phyloP scores from a whole-genome alignment of 116 monocot genomes.

The Dioscorea cayenensis region DNA sequence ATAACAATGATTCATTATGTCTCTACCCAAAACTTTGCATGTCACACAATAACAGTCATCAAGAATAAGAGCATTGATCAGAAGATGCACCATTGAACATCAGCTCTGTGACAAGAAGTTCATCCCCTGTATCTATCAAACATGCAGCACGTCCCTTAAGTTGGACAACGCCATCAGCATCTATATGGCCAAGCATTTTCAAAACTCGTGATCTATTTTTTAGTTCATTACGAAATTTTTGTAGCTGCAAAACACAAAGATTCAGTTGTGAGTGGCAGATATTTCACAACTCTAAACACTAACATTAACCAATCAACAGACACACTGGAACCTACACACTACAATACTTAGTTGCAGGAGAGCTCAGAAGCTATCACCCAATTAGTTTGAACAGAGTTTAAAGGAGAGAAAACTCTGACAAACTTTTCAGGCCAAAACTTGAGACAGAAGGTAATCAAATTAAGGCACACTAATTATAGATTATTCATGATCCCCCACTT shows the following conservation, averaged over 20 bases:
- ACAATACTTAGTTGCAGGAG: too few relatives aligned
- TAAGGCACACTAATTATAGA: too few relatives aligned
- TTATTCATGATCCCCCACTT: too few relatives aligned
- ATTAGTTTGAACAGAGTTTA: too few relatives aligned
- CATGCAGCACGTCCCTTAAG: slow-evolving; percentile 97
- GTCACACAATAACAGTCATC: neutral
- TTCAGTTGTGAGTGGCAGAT: neutral
- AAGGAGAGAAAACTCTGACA: too few relatives aligned
- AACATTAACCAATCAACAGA: too few relatives aligned
- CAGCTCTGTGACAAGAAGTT: slow-evolving; percentile 95
- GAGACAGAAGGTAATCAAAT: too few relatives aligned
- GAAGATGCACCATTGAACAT: slow-evolving; percentile 85
- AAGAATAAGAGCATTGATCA: neutral
- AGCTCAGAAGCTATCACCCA: too few relatives aligned
- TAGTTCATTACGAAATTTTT: slow-evolving; percentile 98
- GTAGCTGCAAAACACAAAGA: slow-evolving; percentile 41
- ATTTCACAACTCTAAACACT: neutral
- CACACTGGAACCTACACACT: too few relatives aligned
- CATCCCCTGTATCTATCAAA: slow-evolving; percentile 97
- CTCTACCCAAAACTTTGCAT: neutral
- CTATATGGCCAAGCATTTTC: slow-evolving; percentile 96
- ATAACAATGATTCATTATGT: neutral
- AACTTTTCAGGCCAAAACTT: too few relatives aligned
- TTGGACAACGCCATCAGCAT: slow-evolving; percentile 94
- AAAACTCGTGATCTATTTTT: slow-evolving; percentile 91